Percentiles rank a stretch among this genome's conserved stretches.
phyloP scores from a whole-genome alignment of 768 basidiomycete species.

The Suillus weaverae region DNA sequence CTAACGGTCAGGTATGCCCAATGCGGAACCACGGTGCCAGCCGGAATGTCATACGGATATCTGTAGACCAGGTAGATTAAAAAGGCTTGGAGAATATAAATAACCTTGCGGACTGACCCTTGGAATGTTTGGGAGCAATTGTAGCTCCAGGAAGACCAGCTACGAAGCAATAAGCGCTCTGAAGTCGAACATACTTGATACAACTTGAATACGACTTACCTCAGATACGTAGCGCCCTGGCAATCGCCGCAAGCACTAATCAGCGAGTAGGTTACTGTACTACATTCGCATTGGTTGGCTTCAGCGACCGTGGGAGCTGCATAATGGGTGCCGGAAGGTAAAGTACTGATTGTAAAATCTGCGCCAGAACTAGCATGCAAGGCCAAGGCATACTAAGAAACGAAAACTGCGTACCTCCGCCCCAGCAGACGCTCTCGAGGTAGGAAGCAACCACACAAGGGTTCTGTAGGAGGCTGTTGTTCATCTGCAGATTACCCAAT shows the following conservation, averaged over 20 bases:
- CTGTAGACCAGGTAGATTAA: slow-evolving; percentile 25
- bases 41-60: slow-evolving; percentile 50
- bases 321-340: slow-evolving; percentile 36
- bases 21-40: slow-evolving; percentile 49
- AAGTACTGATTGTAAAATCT: slow-evolving; percentile 41
- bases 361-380: slow-evolving; percentile 6
- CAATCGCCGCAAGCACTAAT: slow-evolving; percentile 60
- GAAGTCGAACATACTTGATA: slow-evolving; percentile 3
- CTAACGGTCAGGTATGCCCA: slow-evolving; percentile 64
- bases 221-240: slow-evolving; percentile 43
- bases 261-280: slow-evolving; percentile 53
- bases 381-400: slow-evolving; percentile 8
- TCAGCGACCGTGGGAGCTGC: slow-evolving; percentile 33
- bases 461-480: slow-evolving; percentile 47
- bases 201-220: slow-evolving; percentile 20
- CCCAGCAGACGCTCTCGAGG: slow-evolving; percentile 42
- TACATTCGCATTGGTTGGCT: slow-evolving; percentile 49
- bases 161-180: slow-evolving; percentile 19
- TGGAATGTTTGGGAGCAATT: slow-evolving; percentile 45
- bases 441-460: slow-evolving; percentile 48
- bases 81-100: background rate
- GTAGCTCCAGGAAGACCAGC: slow-evolving; percentile 52
- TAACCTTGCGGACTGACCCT: slow-evolving; percentile 18
- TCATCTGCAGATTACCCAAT: slow-evolving; percentile 22
- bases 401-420: slow-evolving; percentile 37